These are phyloP conservation scores for Odonthalia washingtoniensis DNA, from an alignment of 31 red algal species.

Conservation along the genomic window DNA sequence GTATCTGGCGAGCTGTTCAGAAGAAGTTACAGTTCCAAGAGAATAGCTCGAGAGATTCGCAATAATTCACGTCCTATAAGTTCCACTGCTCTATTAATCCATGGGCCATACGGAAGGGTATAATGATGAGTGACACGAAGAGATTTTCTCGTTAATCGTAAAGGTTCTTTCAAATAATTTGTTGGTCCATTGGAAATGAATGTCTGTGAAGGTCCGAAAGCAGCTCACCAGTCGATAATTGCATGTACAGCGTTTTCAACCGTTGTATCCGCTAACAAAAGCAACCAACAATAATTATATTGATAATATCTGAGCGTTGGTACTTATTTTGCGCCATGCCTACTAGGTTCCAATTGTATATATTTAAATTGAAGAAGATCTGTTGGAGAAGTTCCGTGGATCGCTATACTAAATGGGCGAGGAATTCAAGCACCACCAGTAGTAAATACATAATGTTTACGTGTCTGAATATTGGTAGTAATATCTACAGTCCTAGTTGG, in stretches of 20 bases:
- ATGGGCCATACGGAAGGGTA: slow-evolving; percentile 2
- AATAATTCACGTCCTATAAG: slow-evolving; percentile 1
- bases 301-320: slow-evolving; percentile 40
- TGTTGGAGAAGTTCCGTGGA: background rate
- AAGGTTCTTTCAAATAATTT: slow-evolving; percentile 16
- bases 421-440: background rate
- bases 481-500: too few relatives aligned
- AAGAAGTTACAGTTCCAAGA: slow-evolving; percentile 16
- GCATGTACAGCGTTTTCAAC: background rate
- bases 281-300: slow-evolving; percentile 27
- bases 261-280: background rate
- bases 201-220: background rate
- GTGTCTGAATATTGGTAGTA: background rate
- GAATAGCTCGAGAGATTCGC: background rate
- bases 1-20: background rate
- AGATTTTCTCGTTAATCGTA: background rate
- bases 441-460: background rate
- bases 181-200: slow-evolving; percentile 9
- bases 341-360: background rate
- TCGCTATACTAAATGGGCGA: background rate
- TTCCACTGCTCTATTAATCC: slow-evolving; percentile 26
- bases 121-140: slow-evolving; percentile 5
- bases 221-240: background rate
- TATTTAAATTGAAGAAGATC: background rate
- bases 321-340: background rate